Conservation (phyloP, 2,329 filamentous ascomycete genomes). For the Rhinocladiella similis region DNA sequence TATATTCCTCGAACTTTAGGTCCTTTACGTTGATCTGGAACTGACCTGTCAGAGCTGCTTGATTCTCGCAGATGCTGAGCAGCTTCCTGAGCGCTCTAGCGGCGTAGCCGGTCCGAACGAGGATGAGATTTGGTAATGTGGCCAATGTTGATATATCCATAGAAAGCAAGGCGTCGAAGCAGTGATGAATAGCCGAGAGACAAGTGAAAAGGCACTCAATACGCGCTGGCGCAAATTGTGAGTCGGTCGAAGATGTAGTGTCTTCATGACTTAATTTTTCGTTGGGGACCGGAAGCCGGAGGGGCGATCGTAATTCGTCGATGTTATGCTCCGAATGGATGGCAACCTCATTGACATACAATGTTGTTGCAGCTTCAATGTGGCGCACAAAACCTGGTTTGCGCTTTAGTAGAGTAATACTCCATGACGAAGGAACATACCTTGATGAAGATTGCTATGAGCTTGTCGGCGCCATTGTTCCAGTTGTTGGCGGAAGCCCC, state of each 20-base stretch:
- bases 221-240: slow-evolving; percentile 52
- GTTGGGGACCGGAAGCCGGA: slow-evolving; percentile 52
- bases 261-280: slow-evolving; percentile 57
- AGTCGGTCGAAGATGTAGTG: slow-evolving; percentile 15
- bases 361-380: slow-evolving; percentile 62
- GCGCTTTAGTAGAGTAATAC: too few relatives aligned
- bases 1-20: slow-evolving; percentile 65
- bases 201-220: slow-evolving; percentile 68
- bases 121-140: slow-evolving; percentile 67
- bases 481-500: slow-evolving; percentile 65
- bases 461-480: slow-evolving; percentile 60
- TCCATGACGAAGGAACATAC: slow-evolving; percentile 31
- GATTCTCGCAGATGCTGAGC: slow-evolving; percentile 19
- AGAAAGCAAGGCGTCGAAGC: slow-evolving; percentile 64
- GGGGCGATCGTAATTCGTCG: slow-evolving; percentile 41
- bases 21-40: slow-evolving; percentile 58
- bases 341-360: slow-evolving; percentile 75
- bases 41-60: slow-evolving; percentile 7
- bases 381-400: slow-evolving; percentile 48
- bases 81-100: slow-evolving; percentile 73
- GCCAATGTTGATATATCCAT: slow-evolving; percentile 61
- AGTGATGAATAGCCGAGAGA: slow-evolving; percentile 63
- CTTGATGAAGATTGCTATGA: slow-evolving; percentile 45
- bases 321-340: slow-evolving; percentile 64
- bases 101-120: slow-evolving; percentile 70